phyloP scores from a whole-genome alignment of 2,329 filamentous ascomycete genomes.

The Nigrograna mackinnonii region DNA sequence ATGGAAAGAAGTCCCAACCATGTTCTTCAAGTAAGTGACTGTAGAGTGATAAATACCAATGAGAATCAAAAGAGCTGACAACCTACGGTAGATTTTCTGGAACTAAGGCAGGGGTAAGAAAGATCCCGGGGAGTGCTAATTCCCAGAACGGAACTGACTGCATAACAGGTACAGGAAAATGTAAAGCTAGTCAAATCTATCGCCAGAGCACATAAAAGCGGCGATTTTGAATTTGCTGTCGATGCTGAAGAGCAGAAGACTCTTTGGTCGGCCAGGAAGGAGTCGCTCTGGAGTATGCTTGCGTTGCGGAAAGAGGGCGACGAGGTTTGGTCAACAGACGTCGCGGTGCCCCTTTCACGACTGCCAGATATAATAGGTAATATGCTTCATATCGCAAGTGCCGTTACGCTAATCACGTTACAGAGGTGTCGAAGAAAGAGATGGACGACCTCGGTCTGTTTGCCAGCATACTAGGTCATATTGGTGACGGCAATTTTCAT shows the following conservation, averaged over 20 bases:
- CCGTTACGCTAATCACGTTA: slow-evolving; percentile 4
- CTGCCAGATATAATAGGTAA: slow-evolving; percentile 64
- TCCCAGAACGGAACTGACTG: slow-evolving; percentile 29
- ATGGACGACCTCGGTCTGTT: slow-evolving; percentile 86
- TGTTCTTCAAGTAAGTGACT: slow-evolving; percentile 73
- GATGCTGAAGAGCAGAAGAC: slow-evolving; percentile 57
- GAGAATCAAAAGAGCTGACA: slow-evolving; percentile 22
- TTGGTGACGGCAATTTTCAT: slow-evolving; percentile 95
- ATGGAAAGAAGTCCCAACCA: slow-evolving; percentile 76
- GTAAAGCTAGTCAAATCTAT: slow-evolving; percentile 71
- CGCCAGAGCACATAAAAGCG: slow-evolving; percentile 62
- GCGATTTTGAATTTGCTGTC: slow-evolving; percentile 60
- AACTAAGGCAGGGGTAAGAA: slow-evolving; percentile 64
- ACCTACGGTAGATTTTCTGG: slow-evolving; percentile 63
- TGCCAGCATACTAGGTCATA: slow-evolving; percentile 84
- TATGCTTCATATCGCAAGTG: slow-evolving; percentile 7
- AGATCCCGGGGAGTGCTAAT: slow-evolving; percentile 15
- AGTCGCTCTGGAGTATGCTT: slow-evolving; percentile 65
- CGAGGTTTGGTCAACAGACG: slow-evolving; percentile 66
- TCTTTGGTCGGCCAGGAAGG: slow-evolving; percentile 64
- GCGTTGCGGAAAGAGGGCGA: slow-evolving; percentile 58
- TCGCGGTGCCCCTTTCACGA: slow-evolving; percentile 63
- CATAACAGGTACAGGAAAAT: slow-evolving; percentile 69
- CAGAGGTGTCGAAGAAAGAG: slow-evolving; percentile 85
- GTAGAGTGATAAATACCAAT: slow-evolving; percentile 2